Evolutionary conservation across 2,329 filamentous ascomycete genomes (phyloP).

Genomic region (Cordyceps cateniannulata): DNA sequence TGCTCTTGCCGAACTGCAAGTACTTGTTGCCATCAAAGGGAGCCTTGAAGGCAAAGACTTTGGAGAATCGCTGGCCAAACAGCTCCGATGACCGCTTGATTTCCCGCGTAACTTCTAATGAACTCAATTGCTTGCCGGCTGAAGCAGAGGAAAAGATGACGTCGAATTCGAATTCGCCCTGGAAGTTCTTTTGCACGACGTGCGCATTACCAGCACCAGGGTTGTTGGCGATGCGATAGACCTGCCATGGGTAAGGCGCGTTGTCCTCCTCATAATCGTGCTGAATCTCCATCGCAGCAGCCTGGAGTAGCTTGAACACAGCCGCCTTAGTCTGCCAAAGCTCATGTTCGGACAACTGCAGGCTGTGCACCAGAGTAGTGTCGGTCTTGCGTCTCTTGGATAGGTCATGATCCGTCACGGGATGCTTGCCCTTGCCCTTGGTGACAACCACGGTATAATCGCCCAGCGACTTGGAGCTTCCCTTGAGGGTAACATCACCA

Average conservation of each 20-base stretch:
- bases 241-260: constrained; percentile 76
- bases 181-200: constrained; percentile 83
- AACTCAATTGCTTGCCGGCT: constrained; percentile 46
- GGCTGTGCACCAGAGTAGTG: constrained; percentile 67
- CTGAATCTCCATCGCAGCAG: constrained; percentile 42
- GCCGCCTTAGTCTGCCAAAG: constrained; percentile 79
- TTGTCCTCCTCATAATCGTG: constrained; percentile 48
- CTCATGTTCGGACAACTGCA: constrained; percentile 57
- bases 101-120: constrained; percentile 61
- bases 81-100: constrained; percentile 59
- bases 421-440: constrained; percentile 57
- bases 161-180: constrained; percentile 89
- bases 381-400: constrained; percentile 65
- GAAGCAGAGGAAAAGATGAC: constrained; percentile 81
- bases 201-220: constrained; percentile 74
- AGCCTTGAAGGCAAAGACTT: constrained; percentile 58
- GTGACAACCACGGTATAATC: constrained; percentile 76
- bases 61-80: constrained; percentile 70
- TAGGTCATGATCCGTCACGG: constrained; percentile 58
- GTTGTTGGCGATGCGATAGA: constrained; percentile 70
- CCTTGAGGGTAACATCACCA: constrained; percentile 61
- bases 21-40: constrained; percentile 73
- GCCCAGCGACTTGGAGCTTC: constrained; percentile 65
- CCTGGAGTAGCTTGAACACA: constrained; percentile 48
- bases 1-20: constrained; percentile 72